These are phyloP conservation scores for Henckelia pumila DNA, from an alignment of 257 asterid species.

Conservation along the genomic window DNA sequence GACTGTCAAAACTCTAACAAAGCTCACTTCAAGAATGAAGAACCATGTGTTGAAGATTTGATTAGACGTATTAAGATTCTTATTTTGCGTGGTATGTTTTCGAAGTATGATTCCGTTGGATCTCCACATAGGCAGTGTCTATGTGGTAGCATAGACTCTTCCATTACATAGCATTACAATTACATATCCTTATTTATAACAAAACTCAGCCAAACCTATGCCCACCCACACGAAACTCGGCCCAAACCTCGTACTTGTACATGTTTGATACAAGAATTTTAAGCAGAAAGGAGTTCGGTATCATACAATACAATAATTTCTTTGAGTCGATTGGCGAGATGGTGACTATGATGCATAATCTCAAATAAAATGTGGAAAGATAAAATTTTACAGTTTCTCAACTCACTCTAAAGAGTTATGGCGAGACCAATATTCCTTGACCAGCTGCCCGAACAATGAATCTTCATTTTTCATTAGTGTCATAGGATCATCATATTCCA, in stretches of 20 bases:
- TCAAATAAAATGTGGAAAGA: neutral
- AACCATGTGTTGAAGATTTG: no score
- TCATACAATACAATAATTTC: neutral
- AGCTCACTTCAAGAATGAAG: no score
- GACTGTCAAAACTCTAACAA: no score
- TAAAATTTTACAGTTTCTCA: constrained; percentile 8
- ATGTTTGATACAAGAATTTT: neutral
- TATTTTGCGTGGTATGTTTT: no score
- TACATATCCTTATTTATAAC: neutral
- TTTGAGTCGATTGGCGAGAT: neutral
- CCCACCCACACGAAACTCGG: neutral
- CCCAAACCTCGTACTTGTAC: neutral
- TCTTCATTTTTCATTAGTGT: constrained; percentile 52
- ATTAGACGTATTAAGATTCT: no score
- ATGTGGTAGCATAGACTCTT: no score
- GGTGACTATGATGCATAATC: neutral
- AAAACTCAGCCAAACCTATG: neutral
- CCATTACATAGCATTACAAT: neutral
- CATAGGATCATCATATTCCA: constrained; percentile 53
- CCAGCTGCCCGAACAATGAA: constrained; percentile 78
- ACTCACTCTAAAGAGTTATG: constrained; percentile 42
- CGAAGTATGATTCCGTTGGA: no score
- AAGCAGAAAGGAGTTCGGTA: neutral
- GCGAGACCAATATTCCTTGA: constrained; percentile 88
- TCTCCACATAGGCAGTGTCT: no score